Evolutionary conservation across 1,284 basidiomycete species (phyloP), one percentile per base, ranked within the genome.

Genomic region (Cystobasidium sp.): DNA sequence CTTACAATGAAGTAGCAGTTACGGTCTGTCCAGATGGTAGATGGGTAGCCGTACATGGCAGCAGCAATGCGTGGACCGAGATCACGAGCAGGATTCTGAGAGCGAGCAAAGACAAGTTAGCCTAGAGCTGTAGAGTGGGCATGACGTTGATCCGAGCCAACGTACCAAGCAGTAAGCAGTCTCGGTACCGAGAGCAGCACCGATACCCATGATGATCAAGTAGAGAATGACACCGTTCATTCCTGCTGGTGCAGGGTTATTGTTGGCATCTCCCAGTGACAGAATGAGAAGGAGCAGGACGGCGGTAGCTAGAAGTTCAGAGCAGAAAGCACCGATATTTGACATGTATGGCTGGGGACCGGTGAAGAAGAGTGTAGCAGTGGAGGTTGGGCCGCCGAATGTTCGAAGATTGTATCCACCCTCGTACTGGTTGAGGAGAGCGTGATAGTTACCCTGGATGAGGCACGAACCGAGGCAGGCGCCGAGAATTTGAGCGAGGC

Each of bases 1-100:
- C 62, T 65, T 44, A 65, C 62, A 43, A 66, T 52, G 16, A 16
- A 75, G 58, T 75, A 75, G 39, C 66, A 59, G 39, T 68, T 69
- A 18, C 66, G 44, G 66, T 56, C 71, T 1, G 73, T 75, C 73
- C 73, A 75, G 65, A 75, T 65, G 6, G 43, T 58, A 6, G 24
- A 71, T 10, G 78, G 77, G 53, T 79, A 81, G 1, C 81, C 81
- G 46, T 77, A 70, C 6, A 72, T 72, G 66, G 78, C 79, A 14
- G 78, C 59, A 0, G 79, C 79, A 43, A 81, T 71, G 3, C 80
- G 78, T 16, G 80, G 80, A 0, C 81, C 81, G 16, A 82, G 73
- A 72, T 82, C 81, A 24, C 81, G 77, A 0, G 80, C 80, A 0
- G 79, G 78, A 65, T 81, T 81, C 64, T 66, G 16, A 65, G 3